Conservation (phyloP, 1,284 basidiomycete genomes). For the Afroboletus lepidellus region DNA sequence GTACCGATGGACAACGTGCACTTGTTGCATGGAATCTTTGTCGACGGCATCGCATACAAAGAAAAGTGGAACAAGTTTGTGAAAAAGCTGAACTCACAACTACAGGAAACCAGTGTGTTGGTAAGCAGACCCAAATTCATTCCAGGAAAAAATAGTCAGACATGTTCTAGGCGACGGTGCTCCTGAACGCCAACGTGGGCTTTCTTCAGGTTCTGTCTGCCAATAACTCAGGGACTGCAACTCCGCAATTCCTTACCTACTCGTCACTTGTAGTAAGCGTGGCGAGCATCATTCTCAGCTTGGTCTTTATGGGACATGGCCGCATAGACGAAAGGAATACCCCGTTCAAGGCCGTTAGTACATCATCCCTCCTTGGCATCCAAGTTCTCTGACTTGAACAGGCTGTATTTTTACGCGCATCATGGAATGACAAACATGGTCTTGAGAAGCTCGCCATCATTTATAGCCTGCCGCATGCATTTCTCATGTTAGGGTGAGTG, state of each 20-base stretch:
- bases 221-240: slow-evolving; percentile 13
- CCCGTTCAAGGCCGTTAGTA: slow-evolving; percentile 30
- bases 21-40: slow-evolving; percentile 42
- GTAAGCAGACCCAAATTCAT: slow-evolving; percentile 20
- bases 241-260: slow-evolving; percentile 38
- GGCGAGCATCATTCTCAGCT: slow-evolving; percentile 40
- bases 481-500: slow-evolving; percentile 42
- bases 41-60: slow-evolving; percentile 32
- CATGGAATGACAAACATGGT: slow-evolving; percentile 29
- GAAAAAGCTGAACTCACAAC: slow-evolving; percentile 30
- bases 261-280: slow-evolving; percentile 41
- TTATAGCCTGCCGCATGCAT: slow-evolving; percentile 38
- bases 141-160: background rate
- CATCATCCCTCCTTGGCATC: background rate
- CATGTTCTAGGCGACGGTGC: slow-evolving; percentile 37
- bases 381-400: slow-evolving; percentile 9
- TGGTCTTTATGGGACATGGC: slow-evolving; percentile 40
- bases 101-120: slow-evolving; percentile 36
- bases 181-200: slow-evolving; percentile 41
- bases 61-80: slow-evolving; percentile 37
- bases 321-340: slow-evolving; percentile 32
- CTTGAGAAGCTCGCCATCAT: slow-evolving; percentile 39
- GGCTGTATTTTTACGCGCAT: slow-evolving; percentile 29
- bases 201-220: slow-evolving; percentile 30
- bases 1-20: slow-evolving; percentile 43